Percentiles rank a stretch among this genome's conserved stretches.
phyloP scores from a whole-genome alignment of 768 basidiomycete genomes.

The Lactarius pseudohatsudake region DNA sequence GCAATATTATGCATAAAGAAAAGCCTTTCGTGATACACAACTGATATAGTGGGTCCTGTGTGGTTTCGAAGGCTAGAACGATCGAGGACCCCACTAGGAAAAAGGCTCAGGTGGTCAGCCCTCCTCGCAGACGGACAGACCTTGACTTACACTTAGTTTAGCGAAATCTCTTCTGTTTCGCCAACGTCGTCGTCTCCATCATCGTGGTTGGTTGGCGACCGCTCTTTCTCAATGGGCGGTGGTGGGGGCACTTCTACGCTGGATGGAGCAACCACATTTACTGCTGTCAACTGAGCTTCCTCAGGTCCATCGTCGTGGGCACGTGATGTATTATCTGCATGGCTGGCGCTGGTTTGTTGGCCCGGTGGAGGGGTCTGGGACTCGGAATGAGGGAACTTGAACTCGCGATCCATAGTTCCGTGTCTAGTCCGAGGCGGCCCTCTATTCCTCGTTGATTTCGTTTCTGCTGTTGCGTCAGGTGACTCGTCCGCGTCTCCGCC shows the following conservation, averaged over 20 bases:
- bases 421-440: constrained; percentile 38
- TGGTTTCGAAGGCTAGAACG: neutral
- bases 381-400: constrained; percentile 57
- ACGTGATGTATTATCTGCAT: neutral
- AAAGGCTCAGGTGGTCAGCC: neutral
- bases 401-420: constrained; percentile 77
- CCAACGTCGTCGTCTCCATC: constrained; percentile 74
- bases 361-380: neutral
- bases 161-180: constrained; percentile 68
- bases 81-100: neutral
- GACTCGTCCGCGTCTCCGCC: constrained; percentile 39
- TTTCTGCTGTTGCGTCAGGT: constrained; percentile 29
- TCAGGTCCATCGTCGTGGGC: constrained; percentile 5
- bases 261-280: constrained; percentile 47
- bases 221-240: constrained; percentile 76
- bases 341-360: neutral
- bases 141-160: constrained; percentile 29
- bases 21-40: neutral
- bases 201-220: constrained; percentile 42
- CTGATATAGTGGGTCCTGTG: neutral
- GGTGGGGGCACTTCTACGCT: constrained; percentile 79
- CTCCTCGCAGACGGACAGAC: neutral
- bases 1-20: neutral
- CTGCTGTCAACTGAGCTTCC: constrained; percentile 16
- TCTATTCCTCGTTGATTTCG: constrained; percentile 27